Conservation (phyloP, 2,329 filamentous ascomycete species). For the Penicillium sp. region DNA sequence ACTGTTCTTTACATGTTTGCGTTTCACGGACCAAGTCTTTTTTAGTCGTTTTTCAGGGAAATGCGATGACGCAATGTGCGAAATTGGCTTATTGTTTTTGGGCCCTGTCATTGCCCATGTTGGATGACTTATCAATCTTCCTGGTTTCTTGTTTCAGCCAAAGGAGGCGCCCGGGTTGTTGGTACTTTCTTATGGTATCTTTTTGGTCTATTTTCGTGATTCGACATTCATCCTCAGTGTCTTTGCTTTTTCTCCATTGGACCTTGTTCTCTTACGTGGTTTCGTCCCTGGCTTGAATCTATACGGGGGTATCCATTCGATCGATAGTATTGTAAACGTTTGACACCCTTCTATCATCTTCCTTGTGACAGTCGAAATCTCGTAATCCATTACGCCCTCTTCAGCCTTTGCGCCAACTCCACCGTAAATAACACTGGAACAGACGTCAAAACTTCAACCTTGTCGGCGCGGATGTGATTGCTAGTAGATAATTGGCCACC, state of each 20-base stretch:
- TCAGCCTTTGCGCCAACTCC: conserved; percentile 57
- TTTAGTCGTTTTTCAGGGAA: conserved; percentile 20
- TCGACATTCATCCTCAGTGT: not conserved
- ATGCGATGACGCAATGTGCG: conserved; percentile 31
- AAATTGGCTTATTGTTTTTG: conserved; percentile 18
- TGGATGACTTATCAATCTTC: conserved; percentile 23
- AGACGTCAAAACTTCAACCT: conserved; percentile 64
- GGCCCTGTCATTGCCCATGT: conserved; percentile 9
- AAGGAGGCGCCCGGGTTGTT: conserved; percentile 28
- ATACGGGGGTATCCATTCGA: conserved; percentile 19
- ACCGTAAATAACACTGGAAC: conserved; percentile 75
- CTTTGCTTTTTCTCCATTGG: not conserved
- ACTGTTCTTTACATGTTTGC: conserved; percentile 12
- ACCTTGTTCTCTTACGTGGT: not conserved
- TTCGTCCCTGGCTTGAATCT: conserved; percentile 13
- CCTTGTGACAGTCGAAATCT: not conserved
- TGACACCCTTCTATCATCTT: conserved; percentile 4
- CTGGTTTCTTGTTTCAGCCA: conserved; percentile 32
- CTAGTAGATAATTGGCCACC: conserved; percentile 77
- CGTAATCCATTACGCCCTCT: conserved; percentile 18
- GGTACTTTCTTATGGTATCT: conserved; percentile 9
- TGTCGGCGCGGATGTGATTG: conserved; percentile 70
- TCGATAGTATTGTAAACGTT: conserved; percentile 18
- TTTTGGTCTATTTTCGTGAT: conserved; percentile 9
- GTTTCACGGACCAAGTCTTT: conserved; percentile 20